Conservation (phyloP, 768 basidiomycete species). For the Pholiota microspora region DNA sequence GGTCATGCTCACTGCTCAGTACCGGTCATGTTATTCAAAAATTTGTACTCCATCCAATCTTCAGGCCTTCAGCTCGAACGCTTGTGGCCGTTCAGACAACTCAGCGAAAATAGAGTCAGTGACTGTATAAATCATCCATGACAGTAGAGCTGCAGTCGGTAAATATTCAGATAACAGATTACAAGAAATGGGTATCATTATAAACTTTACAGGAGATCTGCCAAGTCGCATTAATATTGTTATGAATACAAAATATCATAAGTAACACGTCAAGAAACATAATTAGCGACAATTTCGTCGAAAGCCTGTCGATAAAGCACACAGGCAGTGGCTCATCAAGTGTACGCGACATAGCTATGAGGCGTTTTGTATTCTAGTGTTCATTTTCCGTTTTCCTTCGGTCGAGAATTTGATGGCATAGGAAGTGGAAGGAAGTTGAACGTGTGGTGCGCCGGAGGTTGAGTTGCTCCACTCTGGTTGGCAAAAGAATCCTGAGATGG, state of each 20-base stretch:
- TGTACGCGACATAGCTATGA: background rate
- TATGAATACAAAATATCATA: conserved; percentile 4
- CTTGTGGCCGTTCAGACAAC: too few relatives aligned
- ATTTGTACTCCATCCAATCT: too few relatives aligned
- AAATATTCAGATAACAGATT: background rate
- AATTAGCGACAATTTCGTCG: background rate
- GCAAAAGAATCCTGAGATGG: conserved; percentile 20
- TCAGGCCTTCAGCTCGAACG: too few relatives aligned
- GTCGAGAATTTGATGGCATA: conserved; percentile 10
- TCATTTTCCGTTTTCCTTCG: conserved; percentile 26
- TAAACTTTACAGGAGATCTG: conserved; percentile 1
- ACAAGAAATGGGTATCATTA: conserved; percentile 10
- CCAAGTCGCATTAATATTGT: conserved; percentile 1
- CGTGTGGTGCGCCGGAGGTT: conserved; percentile 5
- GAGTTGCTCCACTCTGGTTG: conserved; percentile 12
- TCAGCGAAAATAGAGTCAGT: too few relatives aligned
- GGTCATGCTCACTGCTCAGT: too few relatives aligned
- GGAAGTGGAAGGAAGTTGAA: conserved; percentile 21
- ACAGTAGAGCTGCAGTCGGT: too few relatives aligned
- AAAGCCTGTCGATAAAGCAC: background rate
- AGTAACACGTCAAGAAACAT: background rate
- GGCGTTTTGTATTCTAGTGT: background rate
- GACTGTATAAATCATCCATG: too few relatives aligned
- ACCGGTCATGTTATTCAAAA: too few relatives aligned
- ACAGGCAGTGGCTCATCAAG: background rate